Conservation (phyloP, 805 yeast species). For the Wickerhamomyces sydowiorum region DNA sequence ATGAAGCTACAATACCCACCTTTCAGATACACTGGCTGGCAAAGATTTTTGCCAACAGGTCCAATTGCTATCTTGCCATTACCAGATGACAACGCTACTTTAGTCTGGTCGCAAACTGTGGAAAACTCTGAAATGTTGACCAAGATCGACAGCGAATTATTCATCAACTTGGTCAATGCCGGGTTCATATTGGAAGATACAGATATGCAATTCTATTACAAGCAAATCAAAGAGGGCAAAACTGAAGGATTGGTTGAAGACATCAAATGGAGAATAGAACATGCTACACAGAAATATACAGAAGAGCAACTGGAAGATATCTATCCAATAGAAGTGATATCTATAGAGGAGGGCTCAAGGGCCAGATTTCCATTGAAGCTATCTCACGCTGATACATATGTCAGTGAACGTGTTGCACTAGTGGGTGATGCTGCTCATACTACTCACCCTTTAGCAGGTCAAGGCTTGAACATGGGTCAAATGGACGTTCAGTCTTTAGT, state of each 20-base stretch:
- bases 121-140: slow-evolving; percentile 61
- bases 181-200: slow-evolving; percentile 74
- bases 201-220: slow-evolving; percentile 70
- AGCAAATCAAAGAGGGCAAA: slow-evolving; percentile 30
- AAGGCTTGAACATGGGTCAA: slow-evolving; percentile 97
- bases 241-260: slow-evolving; percentile 53
- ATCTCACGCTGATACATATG: slow-evolving; percentile 87
- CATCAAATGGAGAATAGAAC: slow-evolving; percentile 61
- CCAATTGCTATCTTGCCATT: slow-evolving; percentile 90
- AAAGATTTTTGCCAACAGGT: slow-evolving; percentile 85
- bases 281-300: slow-evolving; percentile 29
- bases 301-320: slow-evolving; percentile 46
- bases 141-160: slow-evolving; percentile 52
- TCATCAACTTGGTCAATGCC: slow-evolving; percentile 74
- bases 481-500: slow-evolving; percentile 77
- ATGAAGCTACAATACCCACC: slow-evolving; percentile 70
- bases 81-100: slow-evolving; percentile 79
- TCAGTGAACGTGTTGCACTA: slow-evolving; percentile 80
- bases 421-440: slow-evolving; percentile 99
- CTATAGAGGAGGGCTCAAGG: slow-evolving; percentile 56
- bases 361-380: slow-evolving; percentile 86
- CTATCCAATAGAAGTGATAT: slow-evolving; percentile 62
- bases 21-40: slow-evolving; percentile 78
- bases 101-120: slow-evolving; percentile 91
- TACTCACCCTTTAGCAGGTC: slow-evolving; percentile 96